Conservation (phyloP, 75 land plant genomes). For the Selaginella tamariscina region DNA sequence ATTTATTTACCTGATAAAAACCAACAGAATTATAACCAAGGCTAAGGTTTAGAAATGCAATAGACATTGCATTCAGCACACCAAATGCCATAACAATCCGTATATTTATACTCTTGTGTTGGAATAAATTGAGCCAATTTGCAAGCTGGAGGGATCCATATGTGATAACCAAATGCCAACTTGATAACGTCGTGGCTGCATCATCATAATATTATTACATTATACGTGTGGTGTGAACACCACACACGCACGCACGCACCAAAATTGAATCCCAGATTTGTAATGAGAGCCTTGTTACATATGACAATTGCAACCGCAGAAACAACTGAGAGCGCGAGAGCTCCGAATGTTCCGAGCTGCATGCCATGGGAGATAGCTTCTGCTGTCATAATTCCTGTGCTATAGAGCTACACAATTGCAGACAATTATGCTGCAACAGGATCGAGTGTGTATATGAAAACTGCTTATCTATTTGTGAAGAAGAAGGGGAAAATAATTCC, state of each 20-base stretch:
- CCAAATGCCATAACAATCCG: slow-evolving; percentile 25
- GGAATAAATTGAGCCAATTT: slow-evolving; percentile 18
- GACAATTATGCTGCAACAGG: too few species aligned
- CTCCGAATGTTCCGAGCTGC: slow-evolving; percentile 48
- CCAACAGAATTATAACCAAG: slow-evolving; percentile 69
- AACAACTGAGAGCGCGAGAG: slow-evolving; percentile 54
- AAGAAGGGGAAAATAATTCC: too few species aligned
- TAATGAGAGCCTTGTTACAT: slow-evolving; percentile 72
- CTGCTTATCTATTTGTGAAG: too few species aligned
- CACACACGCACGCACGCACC: too few species aligned
- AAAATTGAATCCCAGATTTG: slow-evolving; percentile 62
- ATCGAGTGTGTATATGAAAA: too few species aligned
- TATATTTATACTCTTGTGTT: slow-evolving; percentile 19
- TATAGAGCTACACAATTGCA: too few species aligned
- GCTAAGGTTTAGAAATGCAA: slow-evolving; percentile 23
- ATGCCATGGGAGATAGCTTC: slow-evolving; percentile 17
- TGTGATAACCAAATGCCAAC: slow-evolving; percentile 24
- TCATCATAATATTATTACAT: too few species aligned
- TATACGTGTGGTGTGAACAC: too few species aligned
- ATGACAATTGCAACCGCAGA: slow-evolving; percentile 76
- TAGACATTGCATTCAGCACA: slow-evolving; percentile 21
- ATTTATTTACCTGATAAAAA: slow-evolving; percentile 64
- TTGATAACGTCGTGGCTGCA: slow-evolving; percentile 25
- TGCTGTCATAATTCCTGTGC: too few species aligned
- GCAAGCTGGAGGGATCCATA: slow-evolving; percentile 24